Evolutionary conservation across 306 rosid genomes (phyloP).

Genomic region (Heteromeles arbutifolia): DNA sequence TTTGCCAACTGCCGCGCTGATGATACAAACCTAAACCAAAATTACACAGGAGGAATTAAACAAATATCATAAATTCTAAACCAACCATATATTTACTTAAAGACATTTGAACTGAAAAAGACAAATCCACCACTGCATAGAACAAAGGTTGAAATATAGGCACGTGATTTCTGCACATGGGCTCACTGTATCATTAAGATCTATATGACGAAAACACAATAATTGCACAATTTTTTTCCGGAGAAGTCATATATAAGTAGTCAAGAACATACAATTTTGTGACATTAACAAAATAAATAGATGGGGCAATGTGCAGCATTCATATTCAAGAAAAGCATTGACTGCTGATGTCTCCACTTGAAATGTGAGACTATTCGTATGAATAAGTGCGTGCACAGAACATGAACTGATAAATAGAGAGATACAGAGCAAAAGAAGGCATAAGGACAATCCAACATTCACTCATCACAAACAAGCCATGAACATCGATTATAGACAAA

Average conservation of each 20-base stretch:
- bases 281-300: neutral
- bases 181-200: neutral
- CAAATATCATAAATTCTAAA: neutral
- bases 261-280: neutral
- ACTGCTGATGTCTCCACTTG: neutral
- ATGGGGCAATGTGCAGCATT: neutral
- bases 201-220: neutral
- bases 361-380: neutral
- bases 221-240: neutral
- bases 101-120: neutral
- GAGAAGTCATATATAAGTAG: neutral
- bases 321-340: neutral
- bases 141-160: neutral
- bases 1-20: constrained; percentile 93
- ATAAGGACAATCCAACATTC: neutral
- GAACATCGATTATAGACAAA: neutral
- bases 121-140: neutral
- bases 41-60: neutral
- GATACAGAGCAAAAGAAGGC: neutral
- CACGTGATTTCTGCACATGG: neutral
- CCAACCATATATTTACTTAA: neutral
- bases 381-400: neutral
- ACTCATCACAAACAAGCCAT: neutral
- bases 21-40: constrained; percentile 69
- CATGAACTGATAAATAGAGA: neutral